Percentiles rank a stretch among this genome's conserved stretches.
Conservation (phyloP, 345 rosid genomes). For the Physaria fendleri region DNA sequence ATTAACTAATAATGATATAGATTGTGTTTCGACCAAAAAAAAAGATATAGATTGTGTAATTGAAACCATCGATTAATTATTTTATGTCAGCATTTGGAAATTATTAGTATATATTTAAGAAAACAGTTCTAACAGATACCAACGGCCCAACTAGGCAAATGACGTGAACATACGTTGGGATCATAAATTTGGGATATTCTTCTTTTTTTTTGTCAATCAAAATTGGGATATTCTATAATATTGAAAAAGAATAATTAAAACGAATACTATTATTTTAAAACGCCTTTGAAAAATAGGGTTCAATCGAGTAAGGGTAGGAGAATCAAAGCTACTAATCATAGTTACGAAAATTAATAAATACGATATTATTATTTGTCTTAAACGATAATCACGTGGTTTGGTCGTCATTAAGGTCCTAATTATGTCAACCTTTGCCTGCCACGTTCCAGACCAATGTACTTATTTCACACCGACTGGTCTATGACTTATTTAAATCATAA, state of each 20-base stretch:
- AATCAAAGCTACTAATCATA: neutral
- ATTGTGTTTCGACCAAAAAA: no score
- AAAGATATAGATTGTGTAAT: neutral
- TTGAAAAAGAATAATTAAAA: neutral
- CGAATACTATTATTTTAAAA: neutral
- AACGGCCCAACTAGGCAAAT: no score
- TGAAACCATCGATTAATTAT: neutral
- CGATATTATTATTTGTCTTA: neutral
- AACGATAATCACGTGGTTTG: slow-evolving; percentile 17
- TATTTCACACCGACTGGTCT: slow-evolving; percentile 19
- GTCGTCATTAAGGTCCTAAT: slow-evolving; percentile 17
- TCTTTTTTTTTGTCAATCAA: no score
- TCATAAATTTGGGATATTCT: no score
- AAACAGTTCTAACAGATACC: neutral
- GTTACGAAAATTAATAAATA: neutral
- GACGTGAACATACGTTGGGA: no score
- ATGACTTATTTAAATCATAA: neutral
- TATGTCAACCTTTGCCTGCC: slow-evolving; percentile 27
- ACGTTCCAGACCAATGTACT: slow-evolving; percentile 6
- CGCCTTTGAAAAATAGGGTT: neutral
- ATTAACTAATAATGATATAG: neutral
- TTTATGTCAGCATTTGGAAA: neutral
- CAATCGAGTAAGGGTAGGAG: neutral
- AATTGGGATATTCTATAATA: neutral
- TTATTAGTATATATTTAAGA: neutral